Conservation (phyloP, 2,329 filamentous ascomycete genomes). For the Cordyceps farinosa region DNA sequence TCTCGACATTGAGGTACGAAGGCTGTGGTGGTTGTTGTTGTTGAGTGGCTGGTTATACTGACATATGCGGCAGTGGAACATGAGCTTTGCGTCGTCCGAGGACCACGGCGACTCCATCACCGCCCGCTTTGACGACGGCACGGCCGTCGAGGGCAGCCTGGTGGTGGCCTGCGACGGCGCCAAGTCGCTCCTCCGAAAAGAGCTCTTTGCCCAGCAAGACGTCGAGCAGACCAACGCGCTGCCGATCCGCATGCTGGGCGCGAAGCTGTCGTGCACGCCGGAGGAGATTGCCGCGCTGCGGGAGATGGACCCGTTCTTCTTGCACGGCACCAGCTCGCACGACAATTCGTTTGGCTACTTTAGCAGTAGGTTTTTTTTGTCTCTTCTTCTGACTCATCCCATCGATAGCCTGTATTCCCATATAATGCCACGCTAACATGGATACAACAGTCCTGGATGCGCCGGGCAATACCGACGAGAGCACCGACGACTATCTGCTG, state of each 20-base stretch:
- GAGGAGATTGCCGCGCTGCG: constrained; percentile 41
- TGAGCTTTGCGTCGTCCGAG: constrained; percentile 32
- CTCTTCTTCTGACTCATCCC: no score
- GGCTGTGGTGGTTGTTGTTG: no score
- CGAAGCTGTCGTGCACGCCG: constrained; percentile 39
- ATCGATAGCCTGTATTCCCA: no score
- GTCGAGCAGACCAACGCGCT: constrained; percentile 36
- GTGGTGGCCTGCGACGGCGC: constrained; percentile 51
- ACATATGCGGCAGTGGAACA: constrained; percentile 41
- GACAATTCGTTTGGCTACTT: constrained; percentile 52
- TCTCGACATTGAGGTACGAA: constrained; percentile 43
- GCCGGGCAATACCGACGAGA: constrained; percentile 38
- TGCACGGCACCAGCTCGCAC: constrained; percentile 50
- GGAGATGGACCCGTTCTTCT: constrained; percentile 50
- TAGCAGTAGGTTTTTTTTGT: constrained; percentile 38
- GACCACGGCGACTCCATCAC: constrained; percentile 34
- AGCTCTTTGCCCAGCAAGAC: constrained; percentile 32
- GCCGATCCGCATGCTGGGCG: constrained; percentile 48
- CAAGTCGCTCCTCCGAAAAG: constrained; percentile 40
- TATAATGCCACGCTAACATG: no score
- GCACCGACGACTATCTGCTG: constrained; percentile 37
- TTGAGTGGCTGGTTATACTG: no score
- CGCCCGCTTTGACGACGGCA: constrained; percentile 45
- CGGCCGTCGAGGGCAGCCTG: constrained; percentile 38
- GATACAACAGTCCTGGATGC: constrained; percentile 44